These are phyloP conservation scores for Alternaria sp. DNA, from an alignment of 2,329 filamentous ascomycete genomes.

Conservation along the genomic window DNA sequence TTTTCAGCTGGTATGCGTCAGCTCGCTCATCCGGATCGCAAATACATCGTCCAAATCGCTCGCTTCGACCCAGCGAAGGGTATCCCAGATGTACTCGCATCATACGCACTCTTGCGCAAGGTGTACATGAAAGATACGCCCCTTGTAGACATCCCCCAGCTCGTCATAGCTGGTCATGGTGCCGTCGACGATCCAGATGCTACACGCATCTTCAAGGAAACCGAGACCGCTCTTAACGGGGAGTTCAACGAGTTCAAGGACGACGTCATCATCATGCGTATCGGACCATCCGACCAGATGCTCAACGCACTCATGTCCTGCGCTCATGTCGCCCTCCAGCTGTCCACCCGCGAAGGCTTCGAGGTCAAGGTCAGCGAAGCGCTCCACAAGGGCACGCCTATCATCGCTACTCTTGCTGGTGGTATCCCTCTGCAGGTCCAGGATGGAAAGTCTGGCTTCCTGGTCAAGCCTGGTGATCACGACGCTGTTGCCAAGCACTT, in stretches of 20 bases:
- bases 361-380: constrained; percentile 88
- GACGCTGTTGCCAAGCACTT: constrained; percentile 72
- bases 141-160: constrained; percentile 66
- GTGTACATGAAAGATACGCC: constrained; percentile 60
- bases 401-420: constrained; percentile 77
- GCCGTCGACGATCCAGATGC: constrained; percentile 83
- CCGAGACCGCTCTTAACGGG: constrained; percentile 69
- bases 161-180: constrained; percentile 79
- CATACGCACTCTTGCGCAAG: constrained; percentile 75
- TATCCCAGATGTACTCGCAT: constrained; percentile 76
- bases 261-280: constrained; percentile 76
- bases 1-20: constrained; percentile 65
- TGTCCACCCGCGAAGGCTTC: constrained; percentile 82
- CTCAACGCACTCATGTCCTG: constrained; percentile 78
- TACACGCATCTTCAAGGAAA: constrained; percentile 72
- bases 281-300: constrained; percentile 79
- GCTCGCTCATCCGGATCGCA: constrained; percentile 64
- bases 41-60: constrained; percentile 81
- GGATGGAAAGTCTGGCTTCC: constrained; percentile 72
- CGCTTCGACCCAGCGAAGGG: constrained; percentile 86
- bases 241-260: constrained; percentile 57
- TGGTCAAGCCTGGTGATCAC: constrained; percentile 74
- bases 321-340: constrained; percentile 75
- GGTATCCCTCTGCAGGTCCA: constrained; percentile 81
- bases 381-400: constrained; percentile 77